A percentile compares a stretch with the other conserved stretches of the same genome.
Conservation (phyloP, 306 rosid genomes). For the Trifolium subterraneum region DNA sequence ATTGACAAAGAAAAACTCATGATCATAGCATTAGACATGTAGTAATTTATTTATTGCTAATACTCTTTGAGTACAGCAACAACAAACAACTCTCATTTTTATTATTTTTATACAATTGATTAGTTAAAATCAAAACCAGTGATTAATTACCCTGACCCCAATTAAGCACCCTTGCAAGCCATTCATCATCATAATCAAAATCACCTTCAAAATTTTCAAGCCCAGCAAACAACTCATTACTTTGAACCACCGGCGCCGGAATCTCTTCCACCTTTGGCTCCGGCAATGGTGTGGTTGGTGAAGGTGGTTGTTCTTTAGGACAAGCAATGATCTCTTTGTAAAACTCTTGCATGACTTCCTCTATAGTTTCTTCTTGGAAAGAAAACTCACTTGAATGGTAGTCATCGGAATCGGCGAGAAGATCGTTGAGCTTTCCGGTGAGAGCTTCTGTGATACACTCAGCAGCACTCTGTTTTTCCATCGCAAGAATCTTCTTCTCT, state of each 20-base stretch:
- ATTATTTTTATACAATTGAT: not conserved
- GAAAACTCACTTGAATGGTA: not conserved
- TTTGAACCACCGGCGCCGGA: not conserved
- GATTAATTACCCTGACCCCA: conserved; percentile 40
- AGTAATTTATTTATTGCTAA: not conserved
- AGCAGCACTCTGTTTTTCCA: conserved; percentile 2
- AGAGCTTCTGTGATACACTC: conserved; percentile 17
- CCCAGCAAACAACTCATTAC: not conserved
- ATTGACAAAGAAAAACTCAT: not conserved
- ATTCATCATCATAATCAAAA: conserved; percentile 39
- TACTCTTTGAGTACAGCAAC: not conserved
- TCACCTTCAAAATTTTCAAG: not conserved
- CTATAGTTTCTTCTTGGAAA: conserved; percentile 43
- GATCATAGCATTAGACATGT: not conserved
- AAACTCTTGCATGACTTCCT: conserved; percentile 50
- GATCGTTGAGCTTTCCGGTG: conserved; percentile 33
- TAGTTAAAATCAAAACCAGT: conserved; percentile 35
- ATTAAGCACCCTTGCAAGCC: conserved; percentile 41
- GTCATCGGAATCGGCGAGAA: conserved; percentile 38
- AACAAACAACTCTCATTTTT: not conserved
- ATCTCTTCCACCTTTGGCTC: not conserved
- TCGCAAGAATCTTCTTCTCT: not conserved
- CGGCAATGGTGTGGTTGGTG: not conserved
- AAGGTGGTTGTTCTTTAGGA: not conserved
- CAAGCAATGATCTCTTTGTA: conserved; percentile 43